These are phyloP conservation scores for Pseudocercospora crystallina DNA, from an alignment of 2,329 filamentous ascomycete species.

Conservation along the genomic window DNA sequence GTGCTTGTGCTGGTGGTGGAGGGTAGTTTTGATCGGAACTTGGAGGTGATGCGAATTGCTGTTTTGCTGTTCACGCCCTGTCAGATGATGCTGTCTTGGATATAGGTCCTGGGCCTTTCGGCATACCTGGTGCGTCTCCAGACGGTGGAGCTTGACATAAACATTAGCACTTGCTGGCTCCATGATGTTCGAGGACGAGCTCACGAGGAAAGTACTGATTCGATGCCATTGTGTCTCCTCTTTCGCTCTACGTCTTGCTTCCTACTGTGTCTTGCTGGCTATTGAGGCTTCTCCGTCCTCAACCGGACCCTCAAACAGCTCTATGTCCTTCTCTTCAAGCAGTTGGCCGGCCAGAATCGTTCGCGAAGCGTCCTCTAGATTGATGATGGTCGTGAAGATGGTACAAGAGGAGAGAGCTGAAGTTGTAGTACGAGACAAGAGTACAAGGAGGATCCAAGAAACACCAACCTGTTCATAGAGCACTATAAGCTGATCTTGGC, in stretches of 20 bases:
- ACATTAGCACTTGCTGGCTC: neutral
- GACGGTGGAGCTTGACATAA: neutral
- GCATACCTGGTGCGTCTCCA: too few relatives aligned
- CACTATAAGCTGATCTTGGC: constrained; percentile 19
- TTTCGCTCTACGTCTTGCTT: neutral
- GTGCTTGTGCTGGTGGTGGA: constrained; percentile 29
- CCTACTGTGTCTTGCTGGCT: neutral
- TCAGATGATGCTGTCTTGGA: neutral
- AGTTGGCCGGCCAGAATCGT: too few relatives aligned
- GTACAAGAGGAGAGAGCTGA: neutral
- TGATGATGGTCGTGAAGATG: too few relatives aligned
- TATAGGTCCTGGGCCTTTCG: neutral
- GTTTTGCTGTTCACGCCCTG: neutral
- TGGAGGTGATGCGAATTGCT: constrained; percentile 15
- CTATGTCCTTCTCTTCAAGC: too few relatives aligned
- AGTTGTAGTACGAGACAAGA: neutral
- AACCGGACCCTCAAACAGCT: too few relatives aligned
- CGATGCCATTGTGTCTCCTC: constrained; percentile 19
- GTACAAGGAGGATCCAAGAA: neutral
- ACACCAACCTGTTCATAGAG: constrained; percentile 5
- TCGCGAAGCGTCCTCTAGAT: too few relatives aligned
- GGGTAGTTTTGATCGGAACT: constrained; percentile 23
- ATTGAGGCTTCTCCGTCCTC: neutral
- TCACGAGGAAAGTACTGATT: constrained; percentile 35
- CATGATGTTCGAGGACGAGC: constrained; percentile 2